Base-by-base conservation (phyloP, 2,329 filamentous ascomycete species). In the Pseudopyrenochaeta lycopersici region DNA sequence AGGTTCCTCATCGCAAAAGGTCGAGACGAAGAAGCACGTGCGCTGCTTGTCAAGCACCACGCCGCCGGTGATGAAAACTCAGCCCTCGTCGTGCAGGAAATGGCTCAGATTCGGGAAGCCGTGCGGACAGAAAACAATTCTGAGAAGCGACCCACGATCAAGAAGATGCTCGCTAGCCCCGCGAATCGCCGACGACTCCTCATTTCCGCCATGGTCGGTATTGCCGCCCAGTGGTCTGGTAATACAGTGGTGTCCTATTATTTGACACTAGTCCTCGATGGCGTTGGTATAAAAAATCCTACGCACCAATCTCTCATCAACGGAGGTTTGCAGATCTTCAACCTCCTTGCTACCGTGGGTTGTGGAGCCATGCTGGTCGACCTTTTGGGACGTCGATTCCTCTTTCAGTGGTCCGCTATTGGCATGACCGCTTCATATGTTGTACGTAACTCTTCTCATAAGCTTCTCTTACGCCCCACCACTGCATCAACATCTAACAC, bases 1-100 rank as follows among this genome's bases (percentile, higher is more conserved):
- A 78, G 85, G 49, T 87, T 84, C 84, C 74, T 86, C 14, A 80
- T 84, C 44, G 77, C 78, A 48, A 78, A 83, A 23, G 81, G 82
- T 36, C 78, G 81, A 7, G 72, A 78, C 2, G 82, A 84, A 23
- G 80, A 86, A 61, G 84, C 83, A 0, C 74, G 80, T 15, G 67
- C 76, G 4, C 79, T 85, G 7, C 75, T 89, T 15, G 78, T 81
- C 9, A 80, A 79, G 52, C 83, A 85, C 61, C 85, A 85, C 58
- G 76, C 81, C 1, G 57, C 33, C 7, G 78, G 84, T 49, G 79
- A 78, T 2, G 61, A 71, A 35, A 33, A 57, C 9, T 38, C 29
- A 12, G 29, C 30, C 5, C 17, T 58, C 7, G 55, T 54, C 3
- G 7, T 23, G 23, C 23, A 20, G 10, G 52, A 58, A n/a, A 44